These are phyloP conservation scores for Yarrowia sp. DNA, from an alignment of 805 yeast species.

Conservation along the genomic window DNA sequence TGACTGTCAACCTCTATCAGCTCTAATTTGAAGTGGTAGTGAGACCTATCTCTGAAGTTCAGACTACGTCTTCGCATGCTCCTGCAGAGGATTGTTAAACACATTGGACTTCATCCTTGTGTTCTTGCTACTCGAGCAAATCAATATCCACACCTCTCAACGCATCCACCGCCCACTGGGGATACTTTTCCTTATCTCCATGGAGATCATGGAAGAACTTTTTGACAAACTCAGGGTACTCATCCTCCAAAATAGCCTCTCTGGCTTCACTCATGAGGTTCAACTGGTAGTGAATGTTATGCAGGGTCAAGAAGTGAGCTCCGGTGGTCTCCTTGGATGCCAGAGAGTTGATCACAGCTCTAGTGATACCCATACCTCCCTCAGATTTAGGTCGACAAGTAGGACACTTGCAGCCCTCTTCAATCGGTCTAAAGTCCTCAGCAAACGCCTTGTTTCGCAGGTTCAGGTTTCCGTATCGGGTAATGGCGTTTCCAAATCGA, in stretches of 20 bases:
- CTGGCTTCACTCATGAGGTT: slow-evolving; percentile 45
- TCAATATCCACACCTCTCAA: slow-evolving; percentile 41
- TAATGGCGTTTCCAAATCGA: slow-evolving; percentile 47
- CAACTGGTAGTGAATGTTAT: slow-evolving; percentile 46
- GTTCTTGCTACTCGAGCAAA: slow-evolving; percentile 29
- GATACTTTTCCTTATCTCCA: slow-evolving; percentile 40
- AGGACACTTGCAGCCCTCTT: slow-evolving; percentile 45
- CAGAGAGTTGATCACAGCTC: slow-evolving; percentile 42
- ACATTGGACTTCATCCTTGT: not conserved
- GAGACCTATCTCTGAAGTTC: no score
- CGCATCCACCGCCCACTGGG: slow-evolving; percentile 47
- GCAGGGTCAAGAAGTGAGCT: slow-evolving; percentile 46
- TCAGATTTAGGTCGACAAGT: slow-evolving; percentile 39
- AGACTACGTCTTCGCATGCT: no score
- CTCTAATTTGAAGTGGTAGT: no score
- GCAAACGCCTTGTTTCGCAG: slow-evolving; percentile 40
- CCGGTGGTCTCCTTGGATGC: slow-evolving; percentile 46
- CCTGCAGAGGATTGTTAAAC: not conserved
- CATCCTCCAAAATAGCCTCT: slow-evolving; percentile 42
- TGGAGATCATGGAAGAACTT: slow-evolving; percentile 40
- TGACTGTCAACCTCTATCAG: no score
- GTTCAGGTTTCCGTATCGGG: slow-evolving; percentile 42
- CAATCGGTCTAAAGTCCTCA: slow-evolving; percentile 42
- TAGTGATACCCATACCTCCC: slow-evolving; percentile 42
- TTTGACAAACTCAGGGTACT: slow-evolving; percentile 42